Evolutionary conservation across 2,329 filamentous ascomycete species (phyloP).

Genomic region (Fusarium torreyae): DNA sequence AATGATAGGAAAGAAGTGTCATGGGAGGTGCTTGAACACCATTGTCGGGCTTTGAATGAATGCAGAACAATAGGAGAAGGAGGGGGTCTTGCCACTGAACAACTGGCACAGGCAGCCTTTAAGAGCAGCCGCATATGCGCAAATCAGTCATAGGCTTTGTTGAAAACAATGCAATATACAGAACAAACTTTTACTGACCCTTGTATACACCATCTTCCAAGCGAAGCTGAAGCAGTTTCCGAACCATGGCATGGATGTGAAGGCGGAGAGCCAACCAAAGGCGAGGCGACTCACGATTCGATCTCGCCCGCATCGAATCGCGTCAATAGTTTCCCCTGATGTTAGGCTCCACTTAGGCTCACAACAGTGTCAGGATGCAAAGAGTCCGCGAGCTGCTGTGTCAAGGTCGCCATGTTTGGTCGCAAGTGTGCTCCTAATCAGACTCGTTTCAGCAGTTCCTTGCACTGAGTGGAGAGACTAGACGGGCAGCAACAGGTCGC

Average conservation of each 20-base stretch:
- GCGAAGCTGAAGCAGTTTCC: conserved; percentile 27
- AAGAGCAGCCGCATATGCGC: conserved; percentile 38
- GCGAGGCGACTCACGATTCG: conserved; percentile 31
- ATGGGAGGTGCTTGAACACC: conserved; percentile 46
- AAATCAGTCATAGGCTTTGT: conserved; percentile 28
- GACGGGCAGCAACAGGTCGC: conserved; percentile 39
- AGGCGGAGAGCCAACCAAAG: conserved; percentile 29
- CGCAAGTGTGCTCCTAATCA: conserved; percentile 32
- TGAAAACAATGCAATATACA: conserved; percentile 23
- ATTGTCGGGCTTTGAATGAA: conserved; percentile 50
- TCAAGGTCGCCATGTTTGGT: conserved; percentile 48
- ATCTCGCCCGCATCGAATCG: conserved; percentile 33
- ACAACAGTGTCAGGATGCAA: conserved; percentile 20
- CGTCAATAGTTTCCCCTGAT: conserved; percentile 16
- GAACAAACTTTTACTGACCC: conserved; percentile 21
- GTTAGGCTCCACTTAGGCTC: conserved; percentile 30
- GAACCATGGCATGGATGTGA: conserved; percentile 21
- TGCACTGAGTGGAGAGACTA: conserved; percentile 20
- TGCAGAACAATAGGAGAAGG: conserved; percentile 40
- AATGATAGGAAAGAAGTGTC: conserved; percentile 43
- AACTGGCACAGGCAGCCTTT: conserved; percentile 46
- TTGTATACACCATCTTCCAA: conserved; percentile 24
- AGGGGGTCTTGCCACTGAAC: conserved; percentile 36
- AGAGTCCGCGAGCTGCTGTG: conserved; percentile 38
- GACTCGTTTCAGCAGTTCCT: conserved; percentile 38